Evolutionary conservation across 164 flowering plant species (phyloP).

Genomic region (Sextonia rubra): DNA sequence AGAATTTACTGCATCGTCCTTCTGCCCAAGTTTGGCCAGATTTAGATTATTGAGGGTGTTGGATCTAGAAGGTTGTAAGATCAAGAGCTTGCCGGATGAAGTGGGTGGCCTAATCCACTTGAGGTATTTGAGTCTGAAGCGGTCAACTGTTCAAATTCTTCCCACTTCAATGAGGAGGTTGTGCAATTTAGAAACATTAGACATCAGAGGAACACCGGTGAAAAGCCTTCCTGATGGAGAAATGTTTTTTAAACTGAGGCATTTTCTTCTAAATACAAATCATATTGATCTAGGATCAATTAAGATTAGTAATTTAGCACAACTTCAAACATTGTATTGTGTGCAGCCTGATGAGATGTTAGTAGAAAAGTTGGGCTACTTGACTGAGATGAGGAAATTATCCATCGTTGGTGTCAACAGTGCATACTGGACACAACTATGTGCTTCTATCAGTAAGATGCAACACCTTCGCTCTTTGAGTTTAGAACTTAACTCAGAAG

Average conservation of each 20-base stretch:
- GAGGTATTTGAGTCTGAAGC: conserved; percentile 9
- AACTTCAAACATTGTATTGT: conserved; percentile 5
- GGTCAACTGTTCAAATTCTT: conserved; percentile 1
- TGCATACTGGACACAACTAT: not conserved
- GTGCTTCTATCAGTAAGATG: not conserved
- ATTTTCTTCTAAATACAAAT: not conserved
- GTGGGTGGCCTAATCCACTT: conserved; percentile 13
- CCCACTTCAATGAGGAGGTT: conserved; percentile 4
- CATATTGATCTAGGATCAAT: too few relatives aligned
- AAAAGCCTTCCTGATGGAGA: not conserved
- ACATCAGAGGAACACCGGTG: conserved; percentile 1
- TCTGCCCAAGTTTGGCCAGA: not conserved
- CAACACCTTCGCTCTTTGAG: not conserved
- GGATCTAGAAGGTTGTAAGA: conserved; percentile 1
- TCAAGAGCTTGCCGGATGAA: conserved; percentile 12
- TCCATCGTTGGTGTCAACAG: not conserved
- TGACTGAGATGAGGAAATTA: conserved; percentile 8
- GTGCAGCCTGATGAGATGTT: not conserved
- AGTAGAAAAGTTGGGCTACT: not conserved
- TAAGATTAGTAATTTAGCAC: not conserved
- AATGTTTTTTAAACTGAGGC: conserved; percentile 2
- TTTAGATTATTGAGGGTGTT: conserved; percentile 10
- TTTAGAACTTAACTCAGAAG: not conserved
- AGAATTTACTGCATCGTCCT: not conserved
- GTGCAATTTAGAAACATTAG: conserved; percentile 11